Evolutionary conservation across 306 rosid species (phyloP).

Genomic region (Cyclanthera cordifolia): DNA sequence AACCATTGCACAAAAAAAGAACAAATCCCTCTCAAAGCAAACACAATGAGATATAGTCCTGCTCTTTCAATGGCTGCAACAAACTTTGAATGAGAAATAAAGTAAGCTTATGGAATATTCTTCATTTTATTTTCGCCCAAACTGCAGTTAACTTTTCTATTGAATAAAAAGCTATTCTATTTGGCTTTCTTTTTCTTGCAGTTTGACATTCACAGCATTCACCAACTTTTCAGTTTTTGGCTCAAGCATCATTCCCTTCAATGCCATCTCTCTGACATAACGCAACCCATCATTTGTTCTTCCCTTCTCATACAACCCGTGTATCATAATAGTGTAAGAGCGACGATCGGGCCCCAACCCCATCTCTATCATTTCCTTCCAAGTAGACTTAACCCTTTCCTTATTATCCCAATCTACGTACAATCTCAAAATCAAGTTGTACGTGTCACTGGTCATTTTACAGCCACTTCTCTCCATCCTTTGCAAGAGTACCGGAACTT

Average conservation of each 20-base stretch:
- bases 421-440: constrained; percentile 56
- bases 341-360: constrained; percentile 50
- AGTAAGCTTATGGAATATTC: neutral
- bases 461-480: constrained; percentile 55
- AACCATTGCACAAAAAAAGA: neutral
- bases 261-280: constrained; percentile 45
- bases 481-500: constrained; percentile 34
- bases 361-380: constrained; percentile 55
- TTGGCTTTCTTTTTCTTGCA: constrained; percentile 14
- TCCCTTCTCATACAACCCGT: constrained; percentile 45
- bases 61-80: neutral
- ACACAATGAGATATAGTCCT: neutral
- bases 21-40: constrained; percentile 12
- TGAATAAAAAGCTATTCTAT: neutral
- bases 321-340: constrained; percentile 69
- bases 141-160: neutral
- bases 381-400: constrained; percentile 37
- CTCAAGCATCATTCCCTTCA: constrained; percentile 56
- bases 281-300: constrained; percentile 39
- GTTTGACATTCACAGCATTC: constrained; percentile 21
- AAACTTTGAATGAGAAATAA: neutral
- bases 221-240: constrained; percentile 42
- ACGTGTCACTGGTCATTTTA: constrained; percentile 36
- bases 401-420: constrained; percentile 54
- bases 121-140: neutral